A percentile compares a stretch with the other conserved stretches of the same genome.
These are phyloP conservation scores for Parmelia sp. DNA, from an alignment of 495 filamentous ascomycete genomes.

Conservation along the genomic window DNA sequence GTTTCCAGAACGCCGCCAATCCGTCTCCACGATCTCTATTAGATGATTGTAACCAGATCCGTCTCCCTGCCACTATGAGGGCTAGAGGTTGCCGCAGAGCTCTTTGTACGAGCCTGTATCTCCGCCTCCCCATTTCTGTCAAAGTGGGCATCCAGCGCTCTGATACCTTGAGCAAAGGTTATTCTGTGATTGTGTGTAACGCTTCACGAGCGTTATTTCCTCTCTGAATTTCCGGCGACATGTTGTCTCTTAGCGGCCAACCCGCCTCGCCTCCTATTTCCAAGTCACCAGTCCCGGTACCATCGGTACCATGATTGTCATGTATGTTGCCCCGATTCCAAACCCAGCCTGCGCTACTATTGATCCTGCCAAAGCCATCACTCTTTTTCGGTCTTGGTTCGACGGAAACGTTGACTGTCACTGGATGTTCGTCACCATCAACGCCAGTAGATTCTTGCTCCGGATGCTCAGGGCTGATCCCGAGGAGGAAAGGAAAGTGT, in stretches of 20 bases:
- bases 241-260: not conserved
- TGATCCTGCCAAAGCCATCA: not conserved
- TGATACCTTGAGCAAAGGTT: no score
- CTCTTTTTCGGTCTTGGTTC: not conserved
- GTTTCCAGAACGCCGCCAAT: no score
- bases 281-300: not conserved
- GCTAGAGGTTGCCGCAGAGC: no score
- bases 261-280: no score
- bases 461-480: not conserved
- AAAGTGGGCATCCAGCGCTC: no score
- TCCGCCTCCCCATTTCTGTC: no score
- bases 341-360: not conserved
- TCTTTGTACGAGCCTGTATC: no score
- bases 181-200: no score
- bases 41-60: no score
- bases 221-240: not conserved
- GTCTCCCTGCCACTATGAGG: no score
- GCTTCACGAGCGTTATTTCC: no score
- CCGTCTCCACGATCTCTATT: no score
- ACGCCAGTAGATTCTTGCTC: not conserved
- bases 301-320: not conserved
- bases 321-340: not conserved
- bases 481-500: constrained; percentile 33
- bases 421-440: not conserved
- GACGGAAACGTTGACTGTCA: not conserved